A percentile compares a stretch with the other conserved stretches of the same genome.
Conservation (phyloP, 768 basidiomycete species). For the Hemileccinum rubropunctum region DNA sequence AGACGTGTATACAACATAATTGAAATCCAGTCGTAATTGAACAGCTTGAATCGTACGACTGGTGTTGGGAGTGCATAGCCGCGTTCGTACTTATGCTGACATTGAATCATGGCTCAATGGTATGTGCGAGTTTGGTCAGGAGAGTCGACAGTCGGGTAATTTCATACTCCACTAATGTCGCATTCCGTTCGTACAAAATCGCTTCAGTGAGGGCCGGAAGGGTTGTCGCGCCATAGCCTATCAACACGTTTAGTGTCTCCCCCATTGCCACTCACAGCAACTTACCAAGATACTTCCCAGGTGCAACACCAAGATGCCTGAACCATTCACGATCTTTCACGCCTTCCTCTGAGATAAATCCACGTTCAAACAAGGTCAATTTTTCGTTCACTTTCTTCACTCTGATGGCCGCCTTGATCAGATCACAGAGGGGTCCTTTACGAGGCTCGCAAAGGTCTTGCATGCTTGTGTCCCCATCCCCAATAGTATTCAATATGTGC, state of each 20-base stretch:
- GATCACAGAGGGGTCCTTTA: constrained; percentile 37
- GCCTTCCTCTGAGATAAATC: constrained; percentile 76
- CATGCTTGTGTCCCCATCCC: constrained; percentile 3
- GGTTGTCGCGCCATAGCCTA: constrained; percentile 83
- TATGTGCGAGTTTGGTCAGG: constrained; percentile 50
- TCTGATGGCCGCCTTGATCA: constrained; percentile 58
- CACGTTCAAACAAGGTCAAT: constrained; percentile 69
- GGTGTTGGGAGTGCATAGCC: background rate
- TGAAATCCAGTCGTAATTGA: background rate
- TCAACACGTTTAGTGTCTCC: background rate
- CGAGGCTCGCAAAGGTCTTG: constrained; percentile 12
- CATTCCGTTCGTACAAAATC: constrained; percentile 65
- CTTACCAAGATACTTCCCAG: constrained; percentile 80
- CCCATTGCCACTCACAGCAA: constrained; percentile 1
- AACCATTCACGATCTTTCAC: constrained; percentile 86
- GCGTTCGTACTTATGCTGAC: background rate
- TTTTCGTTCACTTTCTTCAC: constrained; percentile 62
- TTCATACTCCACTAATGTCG: constrained; percentile 59
- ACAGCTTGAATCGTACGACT: background rate
- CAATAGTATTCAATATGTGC: background rate
- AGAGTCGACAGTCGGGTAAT: constrained; percentile 51
- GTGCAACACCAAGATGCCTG: constrained; percentile 79
- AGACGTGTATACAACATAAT: constrained; percentile 9
- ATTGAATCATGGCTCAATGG: constrained; percentile 14
- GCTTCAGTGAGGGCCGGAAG: constrained; percentile 80